These are phyloP conservation scores for Fusarium equiseti DNA, from an alignment of 2,329 filamentous ascomycete genomes.

Conservation along the genomic window DNA sequence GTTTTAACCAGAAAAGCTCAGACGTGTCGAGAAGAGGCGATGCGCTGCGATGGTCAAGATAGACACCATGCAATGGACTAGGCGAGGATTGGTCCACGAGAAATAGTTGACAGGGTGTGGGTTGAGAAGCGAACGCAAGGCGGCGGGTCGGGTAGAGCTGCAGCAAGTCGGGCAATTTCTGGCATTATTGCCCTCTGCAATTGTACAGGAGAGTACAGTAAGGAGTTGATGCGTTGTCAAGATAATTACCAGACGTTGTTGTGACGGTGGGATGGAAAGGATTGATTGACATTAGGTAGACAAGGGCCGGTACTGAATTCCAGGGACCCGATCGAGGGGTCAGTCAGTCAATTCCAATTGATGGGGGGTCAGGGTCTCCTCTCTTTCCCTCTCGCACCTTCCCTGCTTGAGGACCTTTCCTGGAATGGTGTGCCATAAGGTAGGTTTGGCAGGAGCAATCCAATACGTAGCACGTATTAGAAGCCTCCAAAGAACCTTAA, in stretches of 20 bases:
- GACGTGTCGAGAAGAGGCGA: constrained; percentile 23
- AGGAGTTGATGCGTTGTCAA: constrained; percentile 66
- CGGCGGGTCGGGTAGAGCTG: constrained; percentile 50
- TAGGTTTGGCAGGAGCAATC: constrained; percentile 14
- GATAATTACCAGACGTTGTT: constrained; percentile 51
- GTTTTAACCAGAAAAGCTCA: constrained; percentile 26
- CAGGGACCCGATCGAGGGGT: constrained; percentile 39
- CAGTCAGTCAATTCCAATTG: constrained; percentile 4
- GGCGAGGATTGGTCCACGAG: constrained; percentile 36
- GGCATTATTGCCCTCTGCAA: constrained; percentile 24
- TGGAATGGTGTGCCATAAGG: constrained; percentile 27
- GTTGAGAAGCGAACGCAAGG: constrained; percentile 42
- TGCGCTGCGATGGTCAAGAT: constrained; percentile 28
- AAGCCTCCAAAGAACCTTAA: constrained; percentile 20
- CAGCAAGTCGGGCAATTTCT: constrained; percentile 48
- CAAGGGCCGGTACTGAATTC: constrained; percentile 30
- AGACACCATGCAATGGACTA: constrained; percentile 34
- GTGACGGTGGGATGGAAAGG: constrained; percentile 45
- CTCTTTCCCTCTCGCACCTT: constrained; percentile 23
- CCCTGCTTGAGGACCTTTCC: constrained; percentile 1
- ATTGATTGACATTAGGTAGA: constrained; percentile 17
- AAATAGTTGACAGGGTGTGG: constrained; percentile 29
- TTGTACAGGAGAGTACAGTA: constrained; percentile 36
- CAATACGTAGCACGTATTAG: constrained; percentile 27
- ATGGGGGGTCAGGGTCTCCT: constrained; percentile 1